phyloP scores from a whole-genome alignment of 345 rosid genomes.

The Syzygium aromaticum region DNA sequence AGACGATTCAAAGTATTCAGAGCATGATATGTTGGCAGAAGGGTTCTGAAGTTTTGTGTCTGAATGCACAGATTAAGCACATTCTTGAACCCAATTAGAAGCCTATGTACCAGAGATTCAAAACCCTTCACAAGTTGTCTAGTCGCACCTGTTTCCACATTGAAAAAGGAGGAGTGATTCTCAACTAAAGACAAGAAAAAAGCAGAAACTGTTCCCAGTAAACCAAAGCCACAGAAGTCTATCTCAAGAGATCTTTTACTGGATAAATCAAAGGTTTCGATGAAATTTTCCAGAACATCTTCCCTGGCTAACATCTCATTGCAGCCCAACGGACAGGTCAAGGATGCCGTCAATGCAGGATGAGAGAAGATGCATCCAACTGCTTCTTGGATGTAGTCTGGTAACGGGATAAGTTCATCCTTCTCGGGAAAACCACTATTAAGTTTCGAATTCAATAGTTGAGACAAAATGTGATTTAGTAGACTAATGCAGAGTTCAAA shows the following conservation, averaged over 20 bases:
- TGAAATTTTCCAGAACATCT: slow-evolving; percentile 23
- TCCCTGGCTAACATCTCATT: slow-evolving; percentile 17
- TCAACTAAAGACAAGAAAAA: slow-evolving; percentile 26
- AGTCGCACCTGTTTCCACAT: slow-evolving; percentile 13
- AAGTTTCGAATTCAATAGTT: slow-evolving; percentile 23
- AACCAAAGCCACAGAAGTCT: slow-evolving; percentile 48
- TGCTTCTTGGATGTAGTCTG: slow-evolving; percentile 35
- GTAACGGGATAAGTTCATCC: slow-evolving; percentile 12
- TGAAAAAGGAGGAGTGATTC: slow-evolving; percentile 10
- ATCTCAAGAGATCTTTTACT: slow-evolving; percentile 34
- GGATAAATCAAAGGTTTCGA: slow-evolving; percentile 27
- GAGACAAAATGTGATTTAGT: slow-evolving; percentile 40
- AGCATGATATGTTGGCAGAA: slow-evolving; percentile 47
- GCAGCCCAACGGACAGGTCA: slow-evolving; percentile 41
- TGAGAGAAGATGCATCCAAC: slow-evolving; percentile 53
- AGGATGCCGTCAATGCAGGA: slow-evolving; percentile 39
- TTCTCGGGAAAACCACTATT: slow-evolving; percentile 13
- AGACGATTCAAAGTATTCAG: slow-evolving; percentile 44
- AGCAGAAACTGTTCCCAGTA: slow-evolving; percentile 45
- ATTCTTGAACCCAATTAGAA: slow-evolving; percentile 29
- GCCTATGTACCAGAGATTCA: slow-evolving; percentile 29
- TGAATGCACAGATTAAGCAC: slow-evolving; percentile 40
- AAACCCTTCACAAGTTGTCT: slow-evolving; percentile 36
- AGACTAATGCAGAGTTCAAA: slow-evolving; percentile 56
- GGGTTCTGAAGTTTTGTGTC: slow-evolving; percentile 26